Evolutionary conservation across 352 stramenopile species (phyloP).

Genomic region (Phytophthora quininea): DNA sequence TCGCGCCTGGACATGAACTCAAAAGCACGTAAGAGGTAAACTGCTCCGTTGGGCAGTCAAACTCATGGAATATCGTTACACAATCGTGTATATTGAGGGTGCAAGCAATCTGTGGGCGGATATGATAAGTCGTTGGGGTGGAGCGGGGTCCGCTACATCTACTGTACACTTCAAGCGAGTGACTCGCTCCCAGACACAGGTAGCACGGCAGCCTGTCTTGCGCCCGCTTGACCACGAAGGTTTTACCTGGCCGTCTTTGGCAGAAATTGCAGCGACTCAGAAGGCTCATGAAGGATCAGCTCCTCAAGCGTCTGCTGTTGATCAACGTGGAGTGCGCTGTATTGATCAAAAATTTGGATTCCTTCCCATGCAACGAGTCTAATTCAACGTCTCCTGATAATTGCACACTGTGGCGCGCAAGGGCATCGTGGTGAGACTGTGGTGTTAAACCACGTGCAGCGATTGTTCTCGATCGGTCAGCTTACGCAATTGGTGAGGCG

Average conservation of each 20-base stretch:
- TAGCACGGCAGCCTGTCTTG: not conserved
- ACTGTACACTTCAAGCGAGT: not conserved
- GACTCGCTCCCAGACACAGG: not conserved
- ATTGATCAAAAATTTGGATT: constrained; percentile 3
- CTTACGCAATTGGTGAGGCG: not conserved
- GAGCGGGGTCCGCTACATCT: not conserved
- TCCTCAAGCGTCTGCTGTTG: not conserved
- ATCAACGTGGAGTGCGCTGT: not conserved
- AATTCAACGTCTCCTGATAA: not conserved
- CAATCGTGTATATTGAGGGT: constrained; percentile 12
- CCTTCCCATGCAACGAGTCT: not conserved
- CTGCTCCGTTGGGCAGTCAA: constrained; percentile 7
- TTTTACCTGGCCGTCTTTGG: constrained; percentile 1
- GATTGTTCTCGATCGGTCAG: not conserved
- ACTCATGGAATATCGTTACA: constrained; percentile 15
- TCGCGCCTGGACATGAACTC: constrained; percentile 4
- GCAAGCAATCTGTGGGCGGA: constrained; percentile 16
- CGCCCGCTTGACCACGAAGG: constrained; percentile 1
- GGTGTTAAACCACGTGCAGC: constrained; percentile 1
- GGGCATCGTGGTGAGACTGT: constrained; percentile 2
- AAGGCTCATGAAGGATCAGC: not conserved
- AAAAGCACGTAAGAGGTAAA: constrained; percentile 1
- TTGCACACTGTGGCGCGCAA: constrained; percentile 1
- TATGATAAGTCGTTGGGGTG: constrained; percentile 16
- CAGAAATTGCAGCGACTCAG: not conserved